Evolutionary conservation across 495 filamentous ascomycete species (phyloP).

Genomic region (Hapsidospora chrysogenum): DNA sequence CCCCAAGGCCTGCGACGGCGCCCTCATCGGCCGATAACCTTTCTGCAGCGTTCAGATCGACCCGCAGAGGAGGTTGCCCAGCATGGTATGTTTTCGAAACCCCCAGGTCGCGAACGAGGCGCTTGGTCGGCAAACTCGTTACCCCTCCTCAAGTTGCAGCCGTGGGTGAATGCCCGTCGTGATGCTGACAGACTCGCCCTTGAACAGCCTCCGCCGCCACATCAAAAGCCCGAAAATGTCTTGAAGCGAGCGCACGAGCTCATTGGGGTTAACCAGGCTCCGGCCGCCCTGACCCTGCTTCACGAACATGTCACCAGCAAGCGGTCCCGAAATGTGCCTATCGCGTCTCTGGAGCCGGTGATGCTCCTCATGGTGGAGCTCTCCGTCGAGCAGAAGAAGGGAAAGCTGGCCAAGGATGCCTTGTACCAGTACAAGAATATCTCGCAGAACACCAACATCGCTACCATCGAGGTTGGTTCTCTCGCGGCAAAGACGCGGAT

Average conservation of each 20-base stretch:
- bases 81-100: constrained; percentile 20
- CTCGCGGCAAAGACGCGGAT: not conserved
- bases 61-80: constrained; percentile 22
- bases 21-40: constrained; percentile 7
- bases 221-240: constrained; percentile 97
- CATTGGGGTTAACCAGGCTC: constrained; percentile 86
- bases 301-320: constrained; percentile 99
- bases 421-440: constrained; percentile 99
- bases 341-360: constrained; percentile 89
- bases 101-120: not conserved
- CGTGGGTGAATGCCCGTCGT: constrained; percentile 39
- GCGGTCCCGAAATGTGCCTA: constrained; percentile 90
- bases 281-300: constrained; percentile 81
- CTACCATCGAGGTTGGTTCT: constrained; percentile 71
- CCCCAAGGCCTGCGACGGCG: constrained; percentile 3
- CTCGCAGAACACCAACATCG: constrained; percentile 95
- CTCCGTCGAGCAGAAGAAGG: constrained; percentile 90
- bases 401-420: constrained; percentile 95
- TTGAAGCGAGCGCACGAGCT: constrained; percentile 97
- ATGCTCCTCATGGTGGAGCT: constrained; percentile 97
- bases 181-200: not conserved
- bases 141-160: constrained; percentile 5
- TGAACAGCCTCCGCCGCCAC: constrained; percentile 60
- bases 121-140: not conserved
- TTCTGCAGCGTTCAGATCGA: constrained; percentile 9